Evolutionary conservation across 2,329 filamentous ascomycete genomes (phyloP).

Genomic region (Iodosphaeria phyllophila): DNA sequence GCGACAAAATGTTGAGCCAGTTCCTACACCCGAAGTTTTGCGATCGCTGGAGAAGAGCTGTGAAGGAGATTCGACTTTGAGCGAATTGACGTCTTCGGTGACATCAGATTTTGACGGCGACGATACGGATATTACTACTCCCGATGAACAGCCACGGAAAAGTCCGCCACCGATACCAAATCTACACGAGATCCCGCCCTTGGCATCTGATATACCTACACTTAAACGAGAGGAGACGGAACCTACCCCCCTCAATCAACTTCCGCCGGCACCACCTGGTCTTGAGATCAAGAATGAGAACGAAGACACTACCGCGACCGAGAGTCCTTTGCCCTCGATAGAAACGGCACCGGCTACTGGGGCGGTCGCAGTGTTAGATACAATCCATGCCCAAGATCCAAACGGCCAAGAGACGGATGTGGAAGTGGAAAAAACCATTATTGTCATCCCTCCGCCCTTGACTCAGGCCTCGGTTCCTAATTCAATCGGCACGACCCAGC

Average conservation of each 20-base stretch:
- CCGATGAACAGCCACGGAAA: no score
- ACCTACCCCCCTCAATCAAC: no score
- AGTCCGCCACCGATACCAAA: no score
- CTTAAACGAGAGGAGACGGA: no score
- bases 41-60: slow-evolving; percentile 24
- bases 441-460: slow-evolving; percentile 4
- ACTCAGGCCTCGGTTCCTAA: slow-evolving; percentile 2
- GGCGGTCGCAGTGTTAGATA: not conserved
- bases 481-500: not conserved
- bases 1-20: slow-evolving; percentile 12
- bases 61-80: slow-evolving; percentile 10
- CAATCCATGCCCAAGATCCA: not conserved
- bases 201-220: no score
- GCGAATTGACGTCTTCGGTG: no score
- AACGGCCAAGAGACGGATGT: not conserved
- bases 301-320: no score
- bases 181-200: no score
- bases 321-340: no score
- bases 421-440: not conserved
- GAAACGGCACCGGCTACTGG: slow-evolving; percentile 2
- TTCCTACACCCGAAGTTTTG: slow-evolving; percentile 11
- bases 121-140: slow-evolving; percentile 30
- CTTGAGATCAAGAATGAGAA: no score
- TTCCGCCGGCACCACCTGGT: no score
- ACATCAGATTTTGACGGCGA: no score